Conservation (phyloP, 2,329 filamentous ascomycete species). For the Phialocephala sp. region DNA sequence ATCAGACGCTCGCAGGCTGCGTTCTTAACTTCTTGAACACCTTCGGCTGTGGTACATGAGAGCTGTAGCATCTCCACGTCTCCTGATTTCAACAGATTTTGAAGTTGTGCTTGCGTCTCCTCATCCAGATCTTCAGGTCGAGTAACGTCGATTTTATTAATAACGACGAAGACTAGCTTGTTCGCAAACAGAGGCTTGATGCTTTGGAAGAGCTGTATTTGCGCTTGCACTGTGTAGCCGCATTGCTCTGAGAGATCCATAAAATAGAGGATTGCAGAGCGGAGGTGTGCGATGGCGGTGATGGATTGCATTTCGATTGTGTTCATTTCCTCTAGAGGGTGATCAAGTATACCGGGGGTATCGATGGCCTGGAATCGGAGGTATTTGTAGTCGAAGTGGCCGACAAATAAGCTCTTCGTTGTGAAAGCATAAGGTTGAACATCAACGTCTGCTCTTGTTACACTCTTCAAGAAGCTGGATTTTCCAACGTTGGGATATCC, state of each 20-base stretch:
- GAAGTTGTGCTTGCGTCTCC: slow-evolving; percentile 77
- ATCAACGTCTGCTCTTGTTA: slow-evolving; percentile 94
- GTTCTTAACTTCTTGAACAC: slow-evolving; percentile 94
- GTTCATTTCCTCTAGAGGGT: slow-evolving; percentile 99
- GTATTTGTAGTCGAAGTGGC: slow-evolving; percentile 98
- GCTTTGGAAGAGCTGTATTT: slow-evolving; percentile 93
- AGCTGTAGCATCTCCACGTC: slow-evolving; percentile 93
- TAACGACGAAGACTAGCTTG: slow-evolving; percentile 93
- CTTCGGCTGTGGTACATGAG: slow-evolving; percentile 93
- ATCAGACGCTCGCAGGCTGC: slow-evolving; percentile 91
- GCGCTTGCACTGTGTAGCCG: slow-evolving; percentile 89
- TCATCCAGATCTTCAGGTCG: slow-evolving; percentile 85
- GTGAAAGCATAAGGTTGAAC: slow-evolving; percentile 99
- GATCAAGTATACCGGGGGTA: slow-evolving; percentile 97
- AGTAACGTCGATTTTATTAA: slow-evolving; percentile 98
- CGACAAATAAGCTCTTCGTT: slow-evolving; percentile 95
- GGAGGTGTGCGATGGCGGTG: slow-evolving; percentile 94
- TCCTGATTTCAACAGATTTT: slow-evolving; percentile 80
- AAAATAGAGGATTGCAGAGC: slow-evolving; percentile 95
- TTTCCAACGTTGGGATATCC: slow-evolving; percentile 98
- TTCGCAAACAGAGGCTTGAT: slow-evolving; percentile 97
- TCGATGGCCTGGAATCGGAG: slow-evolving; percentile 91
- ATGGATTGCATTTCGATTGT: slow-evolving; percentile 99
- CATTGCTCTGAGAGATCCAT: slow-evolving; percentile 98
- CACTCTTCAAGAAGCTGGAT: slow-evolving; percentile 90